Conservation (phyloP, 139 green algal species). For the Chlorokybus atmophyticus region DNA sequence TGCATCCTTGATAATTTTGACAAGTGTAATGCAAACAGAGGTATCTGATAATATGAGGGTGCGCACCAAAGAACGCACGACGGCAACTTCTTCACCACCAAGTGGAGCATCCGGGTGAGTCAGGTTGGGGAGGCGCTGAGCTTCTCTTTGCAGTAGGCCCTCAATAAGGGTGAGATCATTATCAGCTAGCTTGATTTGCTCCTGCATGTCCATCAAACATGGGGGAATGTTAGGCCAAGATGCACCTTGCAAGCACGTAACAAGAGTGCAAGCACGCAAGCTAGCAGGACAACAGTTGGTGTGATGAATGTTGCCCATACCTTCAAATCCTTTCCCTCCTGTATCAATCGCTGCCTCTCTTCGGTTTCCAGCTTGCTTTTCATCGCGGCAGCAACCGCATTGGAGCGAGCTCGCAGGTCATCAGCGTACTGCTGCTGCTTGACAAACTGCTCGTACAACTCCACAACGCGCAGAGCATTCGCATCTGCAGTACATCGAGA, state of each 20-base stretch:
- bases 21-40: neutral
- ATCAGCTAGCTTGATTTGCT: conserved; percentile 17
- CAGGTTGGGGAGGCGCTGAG: conserved; percentile 81
- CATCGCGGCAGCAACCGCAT: conserved; percentile 75
- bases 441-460: conserved; percentile 74
- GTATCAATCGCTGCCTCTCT: conserved; percentile 30
- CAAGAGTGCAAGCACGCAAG: neutral
- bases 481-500: too few relatives aligned
- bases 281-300: neutral
- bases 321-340: conserved; percentile 32
- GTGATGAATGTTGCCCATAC: neutral
- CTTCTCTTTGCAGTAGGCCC: conserved; percentile 69
- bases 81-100: conserved; percentile 65
- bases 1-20: neutral
- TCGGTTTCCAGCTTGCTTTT: conserved; percentile 61
- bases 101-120: conserved; percentile 76
- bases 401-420: conserved; percentile 52
- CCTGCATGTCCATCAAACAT: neutral
- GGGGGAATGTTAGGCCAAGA: neutral
- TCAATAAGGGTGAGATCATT: conserved; percentile 33
- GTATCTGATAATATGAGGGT: neutral
- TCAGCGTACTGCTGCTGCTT: conserved; percentile 41
- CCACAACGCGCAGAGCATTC: conserved; percentile 52
- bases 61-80: conserved; percentile 11
- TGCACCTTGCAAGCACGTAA: neutral